phyloP scores from a whole-genome alignment of 768 basidiomycete genomes.

The Tephrocybe sp. region DNA sequence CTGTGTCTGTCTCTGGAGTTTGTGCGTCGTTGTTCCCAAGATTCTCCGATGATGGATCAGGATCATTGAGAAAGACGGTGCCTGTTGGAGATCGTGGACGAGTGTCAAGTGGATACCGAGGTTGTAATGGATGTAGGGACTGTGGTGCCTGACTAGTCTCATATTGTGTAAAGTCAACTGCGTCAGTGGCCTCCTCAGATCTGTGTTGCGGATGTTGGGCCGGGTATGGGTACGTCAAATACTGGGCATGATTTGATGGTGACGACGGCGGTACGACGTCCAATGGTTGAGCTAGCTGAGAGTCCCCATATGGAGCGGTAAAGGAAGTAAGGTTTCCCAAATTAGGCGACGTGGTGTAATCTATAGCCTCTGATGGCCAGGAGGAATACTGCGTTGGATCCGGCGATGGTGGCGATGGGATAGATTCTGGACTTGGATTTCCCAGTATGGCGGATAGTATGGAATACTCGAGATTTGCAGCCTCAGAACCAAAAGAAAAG shows the following conservation, averaged over 20 bases:
- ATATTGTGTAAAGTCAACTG: slow-evolving; percentile 28
- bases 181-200: slow-evolving; percentile 38
- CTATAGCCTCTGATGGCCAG: slow-evolving; percentile 44
- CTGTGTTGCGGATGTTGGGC: slow-evolving; percentile 29
- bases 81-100: slow-evolving; percentile 41
- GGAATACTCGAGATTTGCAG: slow-evolving; percentile 92
- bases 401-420: slow-evolving; percentile 41
- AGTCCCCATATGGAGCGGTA: slow-evolving; percentile 34
- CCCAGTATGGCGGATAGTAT: slow-evolving; percentile 92
- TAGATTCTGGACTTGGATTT: slow-evolving; percentile 60
- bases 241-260: slow-evolving; percentile 37
- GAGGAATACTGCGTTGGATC: slow-evolving; percentile 34
- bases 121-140: slow-evolving; percentile 46
- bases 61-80: slow-evolving; percentile 29
- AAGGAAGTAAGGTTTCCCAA: slow-evolving; percentile 26
- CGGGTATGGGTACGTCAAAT: slow-evolving; percentile 48
- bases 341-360: slow-evolving; percentile 36
- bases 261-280: slow-evolving; percentile 32
- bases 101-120: slow-evolving; percentile 51
- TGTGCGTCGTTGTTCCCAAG: slow-evolving; percentile 25
- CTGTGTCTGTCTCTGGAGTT: slow-evolving; percentile 30
- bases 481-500: slow-evolving; percentile 80
- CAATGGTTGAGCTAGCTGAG: slow-evolving; percentile 36
- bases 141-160: slow-evolving; percentile 27
- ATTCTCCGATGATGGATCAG: slow-evolving; percentile 21